A percentile compares a stretch with the other conserved stretches of the same genome.
Conservation (phyloP, 768 basidiomycete species). For the Tulasnella sp. region DNA sequence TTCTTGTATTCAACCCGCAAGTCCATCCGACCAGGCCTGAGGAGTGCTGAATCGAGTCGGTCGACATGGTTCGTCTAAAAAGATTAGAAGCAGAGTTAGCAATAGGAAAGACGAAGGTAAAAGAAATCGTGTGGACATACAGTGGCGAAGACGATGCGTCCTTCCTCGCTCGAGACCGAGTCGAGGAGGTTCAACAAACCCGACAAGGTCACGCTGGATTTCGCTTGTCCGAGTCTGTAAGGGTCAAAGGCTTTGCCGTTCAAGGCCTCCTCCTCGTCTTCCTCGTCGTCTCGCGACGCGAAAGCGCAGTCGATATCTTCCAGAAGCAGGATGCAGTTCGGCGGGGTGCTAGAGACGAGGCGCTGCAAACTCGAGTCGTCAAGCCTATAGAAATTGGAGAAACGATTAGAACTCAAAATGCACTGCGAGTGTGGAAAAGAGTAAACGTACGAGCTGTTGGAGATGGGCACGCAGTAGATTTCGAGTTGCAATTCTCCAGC, state of each 20-base stretch:
- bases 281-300: conserved; percentile 43
- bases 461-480: conserved; percentile 84
- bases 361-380: conserved; percentile 77
- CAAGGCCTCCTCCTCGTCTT: conserved; percentile 1
- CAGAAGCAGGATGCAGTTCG: conserved; percentile 74
- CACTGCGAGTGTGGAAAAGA: neutral
- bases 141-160: conserved; percentile 68
- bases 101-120: neutral
- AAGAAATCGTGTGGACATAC: conserved; percentile 37
- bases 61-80: conserved; percentile 77
- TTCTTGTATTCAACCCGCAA: conserved; percentile 82
- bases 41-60: conserved; percentile 78
- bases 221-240: neutral
- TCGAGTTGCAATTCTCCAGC: conserved; percentile 84
- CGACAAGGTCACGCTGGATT: conserved; percentile 46
- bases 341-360: conserved; percentile 79
- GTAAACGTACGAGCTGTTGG: conserved; percentile 22
- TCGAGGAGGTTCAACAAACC: conserved; percentile 79
- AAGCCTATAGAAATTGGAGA: conserved; percentile 31
- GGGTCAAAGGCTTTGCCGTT: conserved; percentile 4
- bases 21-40: conserved; percentile 80
- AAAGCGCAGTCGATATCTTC: conserved; percentile 90
- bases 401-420: too few relatives aligned
- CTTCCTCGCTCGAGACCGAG: conserved; percentile 74
- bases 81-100: neutral